Conservation (phyloP, 1,284 basidiomycete species). For the Rhodotorula sp. region DNA sequence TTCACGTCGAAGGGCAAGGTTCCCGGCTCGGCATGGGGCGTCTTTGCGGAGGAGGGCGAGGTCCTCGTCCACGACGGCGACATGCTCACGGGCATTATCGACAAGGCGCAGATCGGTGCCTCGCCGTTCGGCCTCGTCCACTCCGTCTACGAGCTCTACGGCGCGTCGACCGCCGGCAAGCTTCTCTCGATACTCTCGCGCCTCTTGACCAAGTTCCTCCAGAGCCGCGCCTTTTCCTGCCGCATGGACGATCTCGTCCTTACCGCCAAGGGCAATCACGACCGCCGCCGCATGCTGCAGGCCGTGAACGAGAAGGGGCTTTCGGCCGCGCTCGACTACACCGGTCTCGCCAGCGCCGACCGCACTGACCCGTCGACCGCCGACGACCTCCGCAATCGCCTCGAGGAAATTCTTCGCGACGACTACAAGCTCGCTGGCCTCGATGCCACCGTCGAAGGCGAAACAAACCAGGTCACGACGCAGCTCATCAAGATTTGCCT, state of each 20-base stretch:
- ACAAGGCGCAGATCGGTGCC: conserved; percentile 97
- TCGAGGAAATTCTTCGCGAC: conserved; percentile 94
- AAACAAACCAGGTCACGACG: conserved; percentile 85
- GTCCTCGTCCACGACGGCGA: conserved; percentile 92
- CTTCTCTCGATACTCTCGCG: conserved; percentile 90
- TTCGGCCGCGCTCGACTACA: conserved; percentile 71
- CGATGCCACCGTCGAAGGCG: conserved; percentile 70
- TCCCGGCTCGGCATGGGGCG: conserved; percentile 72
- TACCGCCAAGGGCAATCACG: conserved; percentile 74
- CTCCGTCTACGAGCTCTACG: conserved; percentile 98
- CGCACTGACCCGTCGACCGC: conserved; percentile 59
- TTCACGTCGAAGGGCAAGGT: conserved; percentile 82
- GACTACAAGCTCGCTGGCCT: conserved; percentile 96
- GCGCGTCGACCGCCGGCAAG: conserved; percentile 81
- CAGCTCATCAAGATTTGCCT: conserved; percentile 69
- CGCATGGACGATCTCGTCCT: conserved; percentile 97
- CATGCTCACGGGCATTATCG: conserved; percentile 85
- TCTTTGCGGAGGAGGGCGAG: conserved; percentile 66
- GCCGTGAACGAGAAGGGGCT: conserved; percentile 72
- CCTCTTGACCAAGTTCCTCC: conserved; percentile 93
- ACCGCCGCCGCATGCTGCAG: conserved; percentile 67
- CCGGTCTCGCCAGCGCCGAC: conserved; percentile 69
- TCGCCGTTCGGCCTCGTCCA: conserved; percentile 95
- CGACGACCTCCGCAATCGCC: conserved; percentile 56
- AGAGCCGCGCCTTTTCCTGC: conserved; percentile 96